Percentiles rank a stretch among this genome's conserved stretches.
Evolutionary conservation across 73 alveolate species (phyloP).

Genomic region (Paramecium pentaurelia): DNA sequence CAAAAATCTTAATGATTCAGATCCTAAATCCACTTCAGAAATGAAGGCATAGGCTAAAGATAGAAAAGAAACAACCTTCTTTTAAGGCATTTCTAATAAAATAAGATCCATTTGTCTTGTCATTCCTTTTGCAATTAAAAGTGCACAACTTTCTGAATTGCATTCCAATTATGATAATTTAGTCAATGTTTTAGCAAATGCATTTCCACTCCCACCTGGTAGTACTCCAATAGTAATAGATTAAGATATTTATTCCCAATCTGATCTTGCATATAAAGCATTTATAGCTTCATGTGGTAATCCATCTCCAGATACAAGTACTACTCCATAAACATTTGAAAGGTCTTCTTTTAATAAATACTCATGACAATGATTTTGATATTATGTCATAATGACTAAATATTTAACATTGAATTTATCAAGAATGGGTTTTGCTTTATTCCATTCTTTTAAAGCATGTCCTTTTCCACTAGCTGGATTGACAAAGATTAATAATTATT

Average conservation of each 20-base stretch:
- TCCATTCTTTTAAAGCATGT: conserved; percentile 47
- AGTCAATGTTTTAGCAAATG: conserved; percentile 49
- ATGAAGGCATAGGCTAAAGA: conserved; percentile 45
- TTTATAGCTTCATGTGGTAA: conserved; percentile 61
- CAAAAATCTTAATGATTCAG: conserved; percentile 38
- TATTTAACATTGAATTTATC: conserved; percentile 39
- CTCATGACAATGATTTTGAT: conserved; percentile 51
- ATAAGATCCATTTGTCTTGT: conserved; percentile 50
- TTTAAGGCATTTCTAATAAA: conserved; percentile 15
- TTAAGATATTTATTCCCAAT: conserved; percentile 1
- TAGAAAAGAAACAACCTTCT: neutral
- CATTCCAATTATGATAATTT: neutral
- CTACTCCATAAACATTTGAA: neutral
- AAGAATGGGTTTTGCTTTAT: conserved; percentile 42
- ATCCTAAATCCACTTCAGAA: conserved; percentile 51
- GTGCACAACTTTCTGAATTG: conserved; percentile 58
- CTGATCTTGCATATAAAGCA: conserved; percentile 43
- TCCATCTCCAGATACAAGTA: conserved; percentile 57
- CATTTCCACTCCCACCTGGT: conserved; percentile 65
- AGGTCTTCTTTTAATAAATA: conserved; percentile 41
- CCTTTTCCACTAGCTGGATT: conserved; percentile 62
- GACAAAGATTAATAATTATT: conserved; percentile 5
- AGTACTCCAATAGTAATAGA: conserved; percentile 48
- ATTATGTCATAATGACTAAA: conserved; percentile 31
- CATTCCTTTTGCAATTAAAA: conserved; percentile 34